Evolutionary conservation across 805 yeast genomes (phyloP).

Genomic region (Tetrapisispora fleetii): DNA sequence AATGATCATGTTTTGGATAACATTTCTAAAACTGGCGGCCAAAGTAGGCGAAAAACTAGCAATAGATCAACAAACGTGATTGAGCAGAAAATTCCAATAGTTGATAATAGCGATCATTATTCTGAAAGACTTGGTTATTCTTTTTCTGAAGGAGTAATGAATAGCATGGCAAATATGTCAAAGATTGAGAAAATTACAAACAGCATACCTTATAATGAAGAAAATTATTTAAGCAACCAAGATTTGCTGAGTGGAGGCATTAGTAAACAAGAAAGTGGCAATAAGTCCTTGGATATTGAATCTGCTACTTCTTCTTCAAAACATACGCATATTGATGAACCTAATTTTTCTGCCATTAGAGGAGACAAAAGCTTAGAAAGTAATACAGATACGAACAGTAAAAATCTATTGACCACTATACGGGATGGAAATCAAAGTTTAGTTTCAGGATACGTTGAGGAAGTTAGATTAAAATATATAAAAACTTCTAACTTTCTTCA

Average conservation of each 20-base stretch:
- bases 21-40: background rate
- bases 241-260: background rate
- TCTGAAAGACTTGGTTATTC: background rate
- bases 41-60: too few relatives aligned
- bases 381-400: background rate
- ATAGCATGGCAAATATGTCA: background rate
- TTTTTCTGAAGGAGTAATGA: background rate
- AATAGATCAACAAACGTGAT: background rate
- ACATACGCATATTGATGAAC: background rate
- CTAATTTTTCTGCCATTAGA: background rate
- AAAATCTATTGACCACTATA: background rate
- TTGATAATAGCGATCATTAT: background rate
- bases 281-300: background rate
- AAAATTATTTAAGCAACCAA: background rate
- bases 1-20: background rate
- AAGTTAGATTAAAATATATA: slow-evolving; percentile 24
- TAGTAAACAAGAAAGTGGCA: background rate
- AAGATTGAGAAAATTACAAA: background rate
- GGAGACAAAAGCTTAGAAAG: background rate
- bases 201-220: too few relatives aligned
- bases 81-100: background rate
- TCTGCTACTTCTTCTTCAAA: background rate
- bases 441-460: slow-evolving; percentile 29
- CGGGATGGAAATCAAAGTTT: slow-evolving; percentile 19
- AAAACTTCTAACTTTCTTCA: slow-evolving; percentile 28